Evolutionary conservation across 192 early-diverging fungal genomes (phyloP), one percentile per base, ranked within the genome.

Genomic region (Coemansia sp.): DNA sequence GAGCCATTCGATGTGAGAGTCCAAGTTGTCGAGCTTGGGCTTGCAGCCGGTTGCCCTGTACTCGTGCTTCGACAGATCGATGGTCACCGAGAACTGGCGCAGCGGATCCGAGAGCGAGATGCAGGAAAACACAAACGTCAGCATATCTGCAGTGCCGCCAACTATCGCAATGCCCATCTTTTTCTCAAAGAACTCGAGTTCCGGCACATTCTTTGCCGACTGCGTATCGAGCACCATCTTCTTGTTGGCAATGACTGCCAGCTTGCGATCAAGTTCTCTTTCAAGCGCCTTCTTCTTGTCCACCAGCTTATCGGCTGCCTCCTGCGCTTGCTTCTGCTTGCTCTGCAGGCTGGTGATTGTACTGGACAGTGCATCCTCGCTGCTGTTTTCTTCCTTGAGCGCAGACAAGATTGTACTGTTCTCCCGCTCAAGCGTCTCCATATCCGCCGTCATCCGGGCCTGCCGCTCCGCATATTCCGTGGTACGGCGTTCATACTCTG

Each of bases 91-190:
- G 58, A 78, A 87, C 50, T 83, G 83, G 75, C 70, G 68, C 15
- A 53, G 40, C 1, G 79, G 79, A 23, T 89, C 83, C 7, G 71
- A 62, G 14, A 84, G 65, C 50, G 82, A 84, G 34, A 91, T 87
- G 47, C 83, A 79, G 4, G 88, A 88, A 53, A 88, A 91, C 2
- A 83, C 70, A 71, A 89, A 89, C 15, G 74, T 77, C 57, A 91
- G 81, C 17, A 82, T 56, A 38, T 88, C 83, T 37, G 64, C 77
- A 72, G 62, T 33, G 14, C 61, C 79, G 15, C 65, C 48, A 20
- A 50, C 40, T 50, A 89, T 79, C 0, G 83, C 60, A 5, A 89
- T 66, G 13, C 82, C 79, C 40, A 86, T 70, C 38, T 61, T 68
- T 15, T 70, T 65, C 50, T 82, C 66, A 56, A 82, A 89, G 56